Percentiles rank a stretch among this genome's conserved stretches.
Evolutionary conservation across 1,284 basidiomycete genomes (phyloP).

Genomic region (Pisolithus thermaeus): DNA sequence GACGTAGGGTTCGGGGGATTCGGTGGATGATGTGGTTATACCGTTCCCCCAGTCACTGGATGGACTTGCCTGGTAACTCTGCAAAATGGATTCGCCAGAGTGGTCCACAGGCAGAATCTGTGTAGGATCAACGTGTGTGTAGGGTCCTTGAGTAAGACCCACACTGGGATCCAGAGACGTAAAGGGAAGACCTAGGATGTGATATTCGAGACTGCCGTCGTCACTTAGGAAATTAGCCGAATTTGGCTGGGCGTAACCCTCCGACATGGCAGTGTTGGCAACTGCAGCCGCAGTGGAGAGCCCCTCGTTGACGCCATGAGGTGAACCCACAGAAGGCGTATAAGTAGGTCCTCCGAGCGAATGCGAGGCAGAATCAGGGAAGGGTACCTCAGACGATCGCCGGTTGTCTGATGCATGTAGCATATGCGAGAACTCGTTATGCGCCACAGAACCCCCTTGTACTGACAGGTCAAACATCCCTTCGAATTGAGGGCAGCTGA

Average conservation of each 20-base stretch:
- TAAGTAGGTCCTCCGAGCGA: constrained; percentile 33
- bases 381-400: constrained; percentile 26
- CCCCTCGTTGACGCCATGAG: constrained; percentile 37
- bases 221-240: constrained; percentile 48
- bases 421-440: constrained; percentile 31
- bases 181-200: constrained; percentile 61
- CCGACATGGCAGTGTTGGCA: constrained; percentile 59
- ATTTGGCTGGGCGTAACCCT: constrained; percentile 59
- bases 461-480: constrained; percentile 52
- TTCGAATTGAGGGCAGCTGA: constrained; percentile 68
- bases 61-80: constrained; percentile 65
- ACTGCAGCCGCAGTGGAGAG: constrained; percentile 52
- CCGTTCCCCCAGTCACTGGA: constrained; percentile 76
- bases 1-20: constrained; percentile 71
- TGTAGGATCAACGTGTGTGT: constrained; percentile 84
- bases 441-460: constrained; percentile 21
- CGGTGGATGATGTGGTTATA: constrained; percentile 57
- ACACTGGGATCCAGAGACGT: constrained; percentile 40
- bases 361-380: constrained; percentile 32
- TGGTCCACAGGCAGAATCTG: constrained; percentile 66
- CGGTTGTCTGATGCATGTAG: constrained; percentile 23
- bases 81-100: constrained; percentile 35
- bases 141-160: constrained; percentile 43
- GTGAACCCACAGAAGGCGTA: constrained; percentile 35
- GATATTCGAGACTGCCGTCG: constrained; percentile 52